phyloP scores from a whole-genome alignment of 106 monocot genomes.

The Platanthera guangdongensis region DNA sequence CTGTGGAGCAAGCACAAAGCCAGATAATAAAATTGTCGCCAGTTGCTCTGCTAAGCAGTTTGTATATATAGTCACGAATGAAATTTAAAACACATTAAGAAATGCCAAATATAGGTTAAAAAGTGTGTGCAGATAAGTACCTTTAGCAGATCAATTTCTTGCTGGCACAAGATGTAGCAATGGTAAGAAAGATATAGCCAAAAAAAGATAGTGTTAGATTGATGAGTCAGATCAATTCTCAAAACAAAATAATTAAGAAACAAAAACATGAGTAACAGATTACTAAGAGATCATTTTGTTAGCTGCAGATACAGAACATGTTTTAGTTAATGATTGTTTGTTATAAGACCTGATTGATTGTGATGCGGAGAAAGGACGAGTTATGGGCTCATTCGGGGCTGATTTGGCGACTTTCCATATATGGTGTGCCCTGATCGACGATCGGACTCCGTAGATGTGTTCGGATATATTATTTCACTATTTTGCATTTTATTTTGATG shows the following conservation, averaged over 20 bases:
- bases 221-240: background rate
- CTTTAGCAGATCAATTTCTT: slow-evolving; percentile 87
- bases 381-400: no score
- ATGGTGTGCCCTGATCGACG: no score
- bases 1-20: background rate
- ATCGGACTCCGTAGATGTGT: no score
- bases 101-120: background rate
- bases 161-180: slow-evolving; percentile 31
- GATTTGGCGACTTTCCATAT: no score
- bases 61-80: background rate
- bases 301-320: no score
- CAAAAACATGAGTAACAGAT: background rate
- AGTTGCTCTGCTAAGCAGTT: background rate
- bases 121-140: slow-evolving; percentile 20
- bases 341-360: no score
- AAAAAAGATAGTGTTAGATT: background rate
- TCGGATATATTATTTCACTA: no score
- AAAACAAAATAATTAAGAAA: background rate
- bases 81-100: background rate
- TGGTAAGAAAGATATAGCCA: background rate
- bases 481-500: no score
- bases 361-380: no score
- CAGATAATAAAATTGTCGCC: background rate
- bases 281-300: background rate
- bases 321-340: no score